Base-by-base conservation (phyloP, 1,284 basidiomycete species). In the Exobasidium rhododendri region DNA sequence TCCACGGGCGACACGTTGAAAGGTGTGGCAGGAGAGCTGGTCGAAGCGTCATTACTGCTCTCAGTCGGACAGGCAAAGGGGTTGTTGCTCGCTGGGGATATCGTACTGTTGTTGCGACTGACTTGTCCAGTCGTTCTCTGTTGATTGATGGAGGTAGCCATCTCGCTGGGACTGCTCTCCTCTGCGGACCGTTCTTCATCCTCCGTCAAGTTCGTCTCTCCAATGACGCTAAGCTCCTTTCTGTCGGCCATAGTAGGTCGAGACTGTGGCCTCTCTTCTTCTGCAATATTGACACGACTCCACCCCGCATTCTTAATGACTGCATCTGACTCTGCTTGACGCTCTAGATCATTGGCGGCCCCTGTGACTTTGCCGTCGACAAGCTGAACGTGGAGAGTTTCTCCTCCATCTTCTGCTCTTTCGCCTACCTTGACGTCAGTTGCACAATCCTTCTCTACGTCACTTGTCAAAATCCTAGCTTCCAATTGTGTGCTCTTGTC, bases 201-300 rank as follows among this genome's bases (percentile, higher is more conserved):
- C 6, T 56, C 54, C 22, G 30, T 40, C 6, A 11, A 14, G 5
- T 20, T 20, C n/a, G 54, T n/a, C 40, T 56, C 54, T 28, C 54
- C 54, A 56, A 56, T 56, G 10, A 56, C 54, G 31, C 13, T 49
- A 4, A 56, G 54, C 52, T 55, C 52, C 32, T 55, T 55, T 29
- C 20, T 10, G 26, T 29, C 11, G 29, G 32, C 44, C 52, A 22
- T 40, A 40, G 7, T 40, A 7, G 35, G 35, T 40, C 35, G 7
- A 40, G 35, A 7, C n/a, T n/a, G n/a, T 7, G 35, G 35, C 17
- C 35, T 40, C 17, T 7, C 35, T 10, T 40, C 35, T 40, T 40
- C 35, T 10, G 35, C 35, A 10, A 40, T 40, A 7, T 17, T 40
- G 35, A 40, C 35, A 10, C 35, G 7, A 40, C 17, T 40, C 17